Conservation (phyloP, 2,329 filamentous ascomycete species). For the Epicoccum nigrum region DNA sequence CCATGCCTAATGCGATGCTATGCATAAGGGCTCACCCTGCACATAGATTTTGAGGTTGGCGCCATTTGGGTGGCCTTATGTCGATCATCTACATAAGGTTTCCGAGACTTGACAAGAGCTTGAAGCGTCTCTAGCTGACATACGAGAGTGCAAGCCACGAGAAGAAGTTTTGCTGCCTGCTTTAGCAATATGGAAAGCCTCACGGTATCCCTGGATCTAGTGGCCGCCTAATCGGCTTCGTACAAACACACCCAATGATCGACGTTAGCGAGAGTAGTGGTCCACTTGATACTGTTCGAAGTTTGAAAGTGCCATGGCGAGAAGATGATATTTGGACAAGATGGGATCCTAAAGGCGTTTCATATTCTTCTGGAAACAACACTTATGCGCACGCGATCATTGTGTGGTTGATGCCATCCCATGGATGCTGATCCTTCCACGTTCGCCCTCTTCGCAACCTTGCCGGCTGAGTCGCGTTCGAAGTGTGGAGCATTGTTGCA, state of each 20-base stretch:
- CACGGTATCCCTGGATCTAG: not conserved
- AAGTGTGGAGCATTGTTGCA: conserved; percentile 4
- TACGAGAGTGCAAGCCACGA: conserved; percentile 7
- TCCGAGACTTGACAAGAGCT: no score
- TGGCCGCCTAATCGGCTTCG: not conserved
- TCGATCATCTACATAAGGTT: not conserved
- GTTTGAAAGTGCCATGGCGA: not conserved
- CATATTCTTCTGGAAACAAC: conserved; percentile 7
- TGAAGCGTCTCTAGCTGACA: no score
- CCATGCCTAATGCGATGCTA: not conserved
- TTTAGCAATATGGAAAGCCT: not conserved
- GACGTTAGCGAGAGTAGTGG: conserved; percentile 7
- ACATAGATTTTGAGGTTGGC: no score
- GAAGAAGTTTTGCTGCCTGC: not conserved
- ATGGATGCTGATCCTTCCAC: conserved; percentile 1
- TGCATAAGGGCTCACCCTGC: conserved; percentile 3
- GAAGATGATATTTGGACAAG: not conserved
- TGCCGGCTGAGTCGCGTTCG: conserved; percentile 4
- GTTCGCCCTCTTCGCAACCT: not conserved
- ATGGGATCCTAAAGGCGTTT: not conserved
- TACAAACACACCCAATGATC: conserved; percentile 1
- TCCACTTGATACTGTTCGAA: conserved; percentile 9
- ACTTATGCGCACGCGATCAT: not conserved
- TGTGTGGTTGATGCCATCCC: not conserved
- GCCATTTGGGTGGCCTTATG: not conserved